phyloP scores from a whole-genome alignment of 768 basidiomycete genomes.

The Lactarius sanguifluus region DNA sequence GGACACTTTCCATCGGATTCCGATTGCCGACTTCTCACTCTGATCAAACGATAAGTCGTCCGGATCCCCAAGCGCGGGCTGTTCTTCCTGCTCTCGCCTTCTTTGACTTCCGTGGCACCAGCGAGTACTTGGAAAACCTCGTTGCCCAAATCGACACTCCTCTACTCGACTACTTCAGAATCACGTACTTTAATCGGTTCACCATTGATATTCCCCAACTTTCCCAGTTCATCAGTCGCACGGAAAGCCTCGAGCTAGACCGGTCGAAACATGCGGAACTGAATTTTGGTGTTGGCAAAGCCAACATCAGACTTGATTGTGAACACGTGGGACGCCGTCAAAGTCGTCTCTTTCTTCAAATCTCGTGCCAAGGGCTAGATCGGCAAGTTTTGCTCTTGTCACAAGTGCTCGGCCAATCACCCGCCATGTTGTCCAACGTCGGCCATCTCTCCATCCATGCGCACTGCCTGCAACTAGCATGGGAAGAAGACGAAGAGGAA shows the following conservation, averaged over 20 bases:
- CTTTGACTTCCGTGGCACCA: not conserved
- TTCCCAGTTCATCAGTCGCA: not conserved
- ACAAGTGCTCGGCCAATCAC: not conserved
- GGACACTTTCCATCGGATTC: not conserved
- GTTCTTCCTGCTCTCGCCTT: not conserved
- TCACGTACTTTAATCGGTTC: not conserved
- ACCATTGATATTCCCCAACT: not conserved
- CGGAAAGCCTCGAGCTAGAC: not conserved
- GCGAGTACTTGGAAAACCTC: not conserved
- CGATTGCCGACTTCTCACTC: not conserved
- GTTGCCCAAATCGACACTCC: not conserved
- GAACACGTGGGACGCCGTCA: not conserved
- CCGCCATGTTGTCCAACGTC: not conserved
- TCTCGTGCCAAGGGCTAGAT: not conserved
- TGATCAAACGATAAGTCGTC: not conserved
- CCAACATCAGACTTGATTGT: not conserved
- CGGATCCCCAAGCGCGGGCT: not conserved
- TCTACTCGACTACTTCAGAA: not conserved
- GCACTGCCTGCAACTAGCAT: not conserved
- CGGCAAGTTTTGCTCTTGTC: not conserved
- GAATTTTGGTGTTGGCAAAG: not conserved
- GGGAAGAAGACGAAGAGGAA: not conserved
- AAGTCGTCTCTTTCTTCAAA: not conserved
- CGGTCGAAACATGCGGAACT: not conserved
- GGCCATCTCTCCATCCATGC: not conserved